phyloP scores from a whole-genome alignment of 192 early-diverging fungal species.

The Backusella macrospora region DNA sequence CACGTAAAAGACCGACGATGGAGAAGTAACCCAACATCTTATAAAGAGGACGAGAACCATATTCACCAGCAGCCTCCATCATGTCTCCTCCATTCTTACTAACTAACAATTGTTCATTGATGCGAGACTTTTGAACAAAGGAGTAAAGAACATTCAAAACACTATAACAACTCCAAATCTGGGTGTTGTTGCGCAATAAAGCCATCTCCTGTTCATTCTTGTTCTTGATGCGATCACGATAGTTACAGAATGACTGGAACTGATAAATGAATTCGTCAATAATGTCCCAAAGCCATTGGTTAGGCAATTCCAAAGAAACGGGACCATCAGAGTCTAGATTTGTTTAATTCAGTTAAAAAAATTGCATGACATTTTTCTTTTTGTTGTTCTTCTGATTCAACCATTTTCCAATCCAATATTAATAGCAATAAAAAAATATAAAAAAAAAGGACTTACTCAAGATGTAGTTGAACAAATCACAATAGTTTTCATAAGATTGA shows the following conservation, averaged over 20 bases:
- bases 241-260: conserved; percentile 97
- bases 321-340: conserved; percentile 73
- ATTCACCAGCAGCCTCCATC: conserved; percentile 86
- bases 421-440: conserved; percentile 3
- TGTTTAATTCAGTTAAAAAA: background rate
- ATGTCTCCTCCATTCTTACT: conserved; percentile 89
- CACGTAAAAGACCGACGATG: conserved; percentile 89
- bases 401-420: background rate
- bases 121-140: conserved; percentile 92
- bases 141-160: conserved; percentile 97
- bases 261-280: conserved; percentile 99
- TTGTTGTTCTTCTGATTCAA: background rate
- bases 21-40: conserved; percentile 97
- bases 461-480: conserved; percentile 96
- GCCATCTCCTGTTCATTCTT: conserved; percentile 81
- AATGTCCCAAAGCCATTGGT: conserved; percentile 99
- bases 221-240: conserved; percentile 84
- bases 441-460: conserved; percentile 62
- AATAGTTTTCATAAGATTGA: conserved; percentile 95
- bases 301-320: conserved; percentile 90
- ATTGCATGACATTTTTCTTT: background rate
- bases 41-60: conserved; percentile 87
- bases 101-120: conserved; percentile 91
- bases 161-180: conserved; percentile 95
- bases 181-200: conserved; percentile 80